Percentiles rank a stretch among this genome's conserved stretches.
These are phyloP conservation scores for Laburnicola sp. DNA, from an alignment of 2,329 filamentous ascomycete species.

Conservation along the genomic window DNA sequence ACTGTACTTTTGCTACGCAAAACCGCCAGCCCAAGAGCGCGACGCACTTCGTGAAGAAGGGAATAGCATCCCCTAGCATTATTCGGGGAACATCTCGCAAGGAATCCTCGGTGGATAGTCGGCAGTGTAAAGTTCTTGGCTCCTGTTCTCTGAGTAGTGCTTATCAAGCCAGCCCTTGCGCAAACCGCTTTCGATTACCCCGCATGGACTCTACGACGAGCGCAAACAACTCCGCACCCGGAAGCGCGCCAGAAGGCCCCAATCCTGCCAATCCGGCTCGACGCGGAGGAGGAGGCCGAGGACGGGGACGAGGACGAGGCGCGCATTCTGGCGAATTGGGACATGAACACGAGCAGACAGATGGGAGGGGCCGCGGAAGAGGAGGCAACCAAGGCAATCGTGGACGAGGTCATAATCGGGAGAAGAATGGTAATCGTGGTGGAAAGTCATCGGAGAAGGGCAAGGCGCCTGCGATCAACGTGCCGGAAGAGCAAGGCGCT, in stretches of 20 bases:
- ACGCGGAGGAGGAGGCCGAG: constrained; percentile 36
- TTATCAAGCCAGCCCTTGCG: background rate
- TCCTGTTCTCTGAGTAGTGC: too few relatives aligned
- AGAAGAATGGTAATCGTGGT: constrained; percentile 35
- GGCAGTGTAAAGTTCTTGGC: too few relatives aligned
- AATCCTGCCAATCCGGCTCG: constrained; percentile 32
- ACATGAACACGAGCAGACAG: constrained; percentile 23
- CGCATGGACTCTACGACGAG: constrained; percentile 39
- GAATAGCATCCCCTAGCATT: too few relatives aligned
- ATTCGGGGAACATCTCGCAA: too few relatives aligned
- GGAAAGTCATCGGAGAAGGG: constrained; percentile 33
- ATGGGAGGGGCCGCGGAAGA: constrained; percentile 39
- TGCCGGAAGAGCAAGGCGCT: constrained; percentile 13
- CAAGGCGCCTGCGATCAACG: constrained; percentile 23
- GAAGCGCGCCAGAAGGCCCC: constrained; percentile 26
- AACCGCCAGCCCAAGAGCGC: too few relatives aligned
- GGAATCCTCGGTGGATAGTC: too few relatives aligned
- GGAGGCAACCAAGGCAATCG: constrained; percentile 37
- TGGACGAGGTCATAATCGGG: constrained; percentile 41
- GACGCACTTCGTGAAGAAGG: too few relatives aligned
- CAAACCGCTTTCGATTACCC: constrained; percentile 21
- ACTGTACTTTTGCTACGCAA: too few relatives aligned
- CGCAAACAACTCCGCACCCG: constrained; percentile 12
- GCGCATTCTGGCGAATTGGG: constrained; percentile 18
- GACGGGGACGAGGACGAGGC: constrained; percentile 38